A percentile compares a stretch with the other conserved stretches of the same genome.
Conservation (phyloP, 495 filamentous ascomycete genomes). For the Emericellopsis terricola region DNA sequence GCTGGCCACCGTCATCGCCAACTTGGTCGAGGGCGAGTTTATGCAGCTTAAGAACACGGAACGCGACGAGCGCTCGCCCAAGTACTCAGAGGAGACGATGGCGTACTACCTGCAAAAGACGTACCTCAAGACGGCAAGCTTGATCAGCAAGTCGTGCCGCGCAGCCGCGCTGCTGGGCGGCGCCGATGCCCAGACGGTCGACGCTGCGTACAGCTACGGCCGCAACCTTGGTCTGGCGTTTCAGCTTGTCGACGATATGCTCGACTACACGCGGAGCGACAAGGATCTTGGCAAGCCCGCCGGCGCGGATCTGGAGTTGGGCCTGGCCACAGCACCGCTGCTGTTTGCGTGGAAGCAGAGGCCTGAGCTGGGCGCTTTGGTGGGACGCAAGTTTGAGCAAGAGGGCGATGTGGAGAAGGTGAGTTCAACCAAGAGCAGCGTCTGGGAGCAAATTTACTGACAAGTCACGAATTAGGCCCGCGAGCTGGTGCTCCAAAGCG, state of each 20-base stretch:
- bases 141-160: constrained; percentile 91
- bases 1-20: constrained; percentile 88
- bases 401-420: constrained; percentile 75
- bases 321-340: constrained; percentile 86
- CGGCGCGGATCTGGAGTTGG: constrained; percentile 84
- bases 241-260: constrained; percentile 96
- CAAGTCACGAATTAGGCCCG: constrained; percentile 41
- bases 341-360: constrained; percentile 92
- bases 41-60: constrained; percentile 98
- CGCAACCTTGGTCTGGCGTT: constrained; percentile 88
- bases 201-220: constrained; percentile 81
- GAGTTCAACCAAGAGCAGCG: constrained; percentile 11
- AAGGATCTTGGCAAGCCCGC: constrained; percentile 85
- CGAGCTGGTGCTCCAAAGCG: constrained; percentile 60
- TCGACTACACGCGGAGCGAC: constrained; percentile 81
- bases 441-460: constrained; percentile 5
- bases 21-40: constrained; percentile 95
- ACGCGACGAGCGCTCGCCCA: constrained; percentile 61
- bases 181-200: constrained; percentile 57
- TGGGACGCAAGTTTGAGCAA: constrained; percentile 73
- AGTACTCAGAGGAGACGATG: constrained; percentile 72
- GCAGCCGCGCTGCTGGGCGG: constrained; percentile 75
- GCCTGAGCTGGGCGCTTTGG: constrained; percentile 67
- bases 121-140: constrained; percentile 85
- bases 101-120: constrained; percentile 97